These are phyloP conservation scores for Saccharomyces paradoxus DNA, from an alignment of 805 yeast genomes.

Conservation along the genomic window DNA sequence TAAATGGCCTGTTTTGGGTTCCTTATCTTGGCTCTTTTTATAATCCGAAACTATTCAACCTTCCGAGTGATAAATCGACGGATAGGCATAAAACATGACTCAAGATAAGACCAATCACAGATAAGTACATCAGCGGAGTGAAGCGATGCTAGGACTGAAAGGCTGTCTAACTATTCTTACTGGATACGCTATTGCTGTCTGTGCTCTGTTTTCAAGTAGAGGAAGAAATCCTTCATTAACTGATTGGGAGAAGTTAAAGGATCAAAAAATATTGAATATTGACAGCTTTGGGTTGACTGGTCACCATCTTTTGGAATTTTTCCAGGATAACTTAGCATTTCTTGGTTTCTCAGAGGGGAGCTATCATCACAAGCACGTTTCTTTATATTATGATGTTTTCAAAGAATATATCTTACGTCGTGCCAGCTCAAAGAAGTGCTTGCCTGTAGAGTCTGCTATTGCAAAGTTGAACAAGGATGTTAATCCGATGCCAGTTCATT, in stretches of 20 bases:
- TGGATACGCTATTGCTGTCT: not conserved
- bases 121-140: not conserved
- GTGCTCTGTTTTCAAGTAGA: not conserved
- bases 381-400: not conserved
- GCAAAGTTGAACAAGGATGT: slow-evolving; percentile 23
- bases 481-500: slow-evolving; percentile 36
- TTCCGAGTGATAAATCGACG: not conserved
- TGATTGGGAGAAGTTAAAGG: not conserved
- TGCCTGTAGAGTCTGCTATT: slow-evolving; percentile 11
- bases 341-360: not conserved
- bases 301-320: not conserved
- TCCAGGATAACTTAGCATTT: not conserved
- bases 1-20: not conserved
- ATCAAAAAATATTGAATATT: not conserved
- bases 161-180: not conserved
- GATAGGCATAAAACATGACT: not conserved
- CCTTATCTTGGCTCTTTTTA: not conserved
- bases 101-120: not conserved
- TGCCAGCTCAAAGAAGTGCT: slow-evolving; percentile 3
- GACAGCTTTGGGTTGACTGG: not conserved
- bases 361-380: not conserved
- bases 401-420: not conserved
- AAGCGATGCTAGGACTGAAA: not conserved
- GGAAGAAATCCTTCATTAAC: not conserved
- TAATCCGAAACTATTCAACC: not conserved